phyloP scores from a whole-genome alignment of 306 rosid species.

The Potentilla sterilis region DNA sequence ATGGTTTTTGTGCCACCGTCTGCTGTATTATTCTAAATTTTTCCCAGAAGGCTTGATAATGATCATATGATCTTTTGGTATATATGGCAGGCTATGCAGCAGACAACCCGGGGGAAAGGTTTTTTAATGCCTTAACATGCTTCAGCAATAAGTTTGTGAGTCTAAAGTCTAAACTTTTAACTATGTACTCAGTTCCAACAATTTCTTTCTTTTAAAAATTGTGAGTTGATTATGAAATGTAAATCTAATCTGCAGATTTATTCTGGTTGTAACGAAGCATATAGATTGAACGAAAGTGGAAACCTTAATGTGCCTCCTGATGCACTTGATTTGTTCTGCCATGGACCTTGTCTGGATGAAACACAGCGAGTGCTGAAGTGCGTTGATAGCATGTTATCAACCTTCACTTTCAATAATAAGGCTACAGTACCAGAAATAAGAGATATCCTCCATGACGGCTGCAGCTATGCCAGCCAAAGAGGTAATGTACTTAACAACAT shows the following conservation, averaged over 20 bases:
- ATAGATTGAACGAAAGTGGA: conserved; percentile 68
- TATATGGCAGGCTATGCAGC: conserved; percentile 39
- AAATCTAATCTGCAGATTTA: conserved; percentile 40
- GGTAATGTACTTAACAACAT: conserved; percentile 31
- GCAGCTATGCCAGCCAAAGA: conserved; percentile 50
- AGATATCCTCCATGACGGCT: conserved; percentile 51
- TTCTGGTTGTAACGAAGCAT: conserved; percentile 48
- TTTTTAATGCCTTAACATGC: conserved; percentile 49
- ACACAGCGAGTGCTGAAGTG: conserved; percentile 64
- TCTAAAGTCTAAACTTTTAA: neutral
- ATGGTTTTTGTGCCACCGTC: neutral
- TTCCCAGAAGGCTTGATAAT: neutral
- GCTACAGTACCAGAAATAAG: conserved; percentile 51
- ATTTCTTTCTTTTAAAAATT: neutral
- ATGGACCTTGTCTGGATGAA: conserved; percentile 66
- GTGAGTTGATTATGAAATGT: neutral
- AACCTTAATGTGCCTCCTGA: conserved; percentile 51
- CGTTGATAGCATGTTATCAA: conserved; percentile 43
- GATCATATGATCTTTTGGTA: neutral
- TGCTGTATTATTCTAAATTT: neutral
- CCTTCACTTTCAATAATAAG: conserved; percentile 59
- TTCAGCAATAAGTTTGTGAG: conserved; percentile 58
- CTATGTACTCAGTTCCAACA: neutral
- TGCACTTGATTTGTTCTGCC: conserved; percentile 53
- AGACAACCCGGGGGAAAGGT: conserved; percentile 31